These are phyloP conservation scores for Pseudoneurospora amorphoporcata DNA, from an alignment of 495 filamentous ascomycete genomes.

Conservation along the genomic window DNA sequence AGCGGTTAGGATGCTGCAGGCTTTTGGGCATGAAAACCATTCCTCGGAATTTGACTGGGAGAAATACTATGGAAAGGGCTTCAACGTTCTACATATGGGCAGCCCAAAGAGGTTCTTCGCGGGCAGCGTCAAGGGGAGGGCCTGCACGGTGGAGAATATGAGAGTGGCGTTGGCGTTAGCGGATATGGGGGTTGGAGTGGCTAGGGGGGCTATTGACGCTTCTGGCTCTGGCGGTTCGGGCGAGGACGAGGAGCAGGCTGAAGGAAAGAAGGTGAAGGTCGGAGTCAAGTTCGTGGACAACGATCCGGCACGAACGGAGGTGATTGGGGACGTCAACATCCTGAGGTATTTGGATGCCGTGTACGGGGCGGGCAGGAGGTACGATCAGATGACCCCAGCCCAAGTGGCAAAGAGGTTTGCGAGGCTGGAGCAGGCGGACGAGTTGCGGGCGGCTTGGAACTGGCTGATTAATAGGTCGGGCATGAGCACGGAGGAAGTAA, in stretches of 20 bases:
- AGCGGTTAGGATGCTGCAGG: conserved; percentile 58
- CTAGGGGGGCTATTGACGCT: conserved; percentile 32
- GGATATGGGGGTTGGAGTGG: conserved; percentile 49
- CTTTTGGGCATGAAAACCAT: conserved; percentile 83
- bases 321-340: conserved; percentile 39
- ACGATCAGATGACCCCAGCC: conserved; percentile 19
- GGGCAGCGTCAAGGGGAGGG: conserved; percentile 30
- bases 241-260: background rate
- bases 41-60: conserved; percentile 67
- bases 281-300: conserved; percentile 45
- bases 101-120: conserved; percentile 43
- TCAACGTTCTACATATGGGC: conserved; percentile 71
- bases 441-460: conserved; percentile 28
- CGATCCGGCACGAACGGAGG: conserved; percentile 33
- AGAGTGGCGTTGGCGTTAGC: conserved; percentile 47
- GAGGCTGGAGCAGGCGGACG: conserved; percentile 29
- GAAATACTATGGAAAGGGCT: conserved; percentile 65
- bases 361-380: conserved; percentile 23
- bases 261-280: conserved; percentile 1
- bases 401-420: conserved; percentile 27
- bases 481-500: conserved; percentile 1
- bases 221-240: background rate
- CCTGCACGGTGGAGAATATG: conserved; percentile 38
- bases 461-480: conserved; percentile 2
- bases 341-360: conserved; percentile 46